Percentiles rank a stretch among this genome's conserved stretches.
These are phyloP conservation scores for Aspergillus uvarum DNA, from an alignment of 2,329 filamentous ascomycete genomes.

Conservation along the genomic window DNA sequence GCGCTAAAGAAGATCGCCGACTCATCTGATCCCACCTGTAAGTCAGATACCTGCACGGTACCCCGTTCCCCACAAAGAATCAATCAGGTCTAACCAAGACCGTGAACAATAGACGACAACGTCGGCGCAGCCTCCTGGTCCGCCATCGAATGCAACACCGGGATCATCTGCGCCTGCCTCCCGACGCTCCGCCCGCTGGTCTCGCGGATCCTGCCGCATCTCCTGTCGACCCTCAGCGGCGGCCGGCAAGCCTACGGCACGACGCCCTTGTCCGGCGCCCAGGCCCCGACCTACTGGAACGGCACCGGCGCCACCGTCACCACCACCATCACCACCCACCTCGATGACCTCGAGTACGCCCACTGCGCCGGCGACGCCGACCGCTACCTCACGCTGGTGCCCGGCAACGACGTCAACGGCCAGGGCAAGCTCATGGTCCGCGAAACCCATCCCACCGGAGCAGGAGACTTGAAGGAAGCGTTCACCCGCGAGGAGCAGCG, in stretches of 20 bases:
- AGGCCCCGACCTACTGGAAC: slow-evolving; percentile 26
- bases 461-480: slow-evolving; percentile 7
- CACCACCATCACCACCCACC: slow-evolving; percentile 26
- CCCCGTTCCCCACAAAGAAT: background rate
- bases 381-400: slow-evolving; percentile 23
- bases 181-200: slow-evolving; percentile 41
- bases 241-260: slow-evolving; percentile 16
- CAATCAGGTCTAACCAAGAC: slow-evolving; percentile 6
- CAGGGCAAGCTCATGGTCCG: slow-evolving; percentile 16
- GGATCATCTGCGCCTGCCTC: slow-evolving; percentile 45
- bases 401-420: slow-evolving; percentile 13
- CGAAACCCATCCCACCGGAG: slow-evolving; percentile 15
- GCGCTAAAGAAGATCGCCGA: slow-evolving; percentile 34
- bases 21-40: slow-evolving; percentile 38
- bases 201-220: slow-evolving; percentile 29
- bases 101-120: slow-evolving; percentile 29
- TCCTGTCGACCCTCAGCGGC: slow-evolving; percentile 29
- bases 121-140: slow-evolving; percentile 40
- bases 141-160: slow-evolving; percentile 41
- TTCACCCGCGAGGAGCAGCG: background rate
- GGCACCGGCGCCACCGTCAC: slow-evolving; percentile 22
- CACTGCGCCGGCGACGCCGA: slow-evolving; percentile 23
- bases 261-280: slow-evolving; percentile 13
- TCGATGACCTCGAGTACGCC: slow-evolving; percentile 31
- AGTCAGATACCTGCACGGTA: background rate